Base-by-base conservation (phyloP, 2,329 filamentous ascomycete species). In the Pyricularia sp. region DNA sequence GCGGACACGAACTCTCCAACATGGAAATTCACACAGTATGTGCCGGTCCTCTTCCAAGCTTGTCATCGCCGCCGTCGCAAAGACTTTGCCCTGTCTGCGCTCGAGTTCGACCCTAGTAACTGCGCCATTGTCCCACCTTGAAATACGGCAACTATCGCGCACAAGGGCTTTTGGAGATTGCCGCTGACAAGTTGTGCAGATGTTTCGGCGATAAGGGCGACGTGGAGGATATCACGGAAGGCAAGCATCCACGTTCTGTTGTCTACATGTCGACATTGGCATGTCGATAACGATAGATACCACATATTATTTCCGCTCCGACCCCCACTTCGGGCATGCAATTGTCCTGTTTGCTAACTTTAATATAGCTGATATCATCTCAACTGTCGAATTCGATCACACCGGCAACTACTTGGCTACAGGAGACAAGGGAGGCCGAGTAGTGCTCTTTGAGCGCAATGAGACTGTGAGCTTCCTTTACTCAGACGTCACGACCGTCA, bases 11-110 rank as follows among this genome's bases (percentile, higher is more conserved):
- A 89, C 86, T 90, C 92, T 84, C 94, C 94, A 79, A 98, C 94
- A 83, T 98, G 94, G 94, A 98, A 98, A 87, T 98, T 98, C 84
- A 98, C 94, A 81, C 94, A 98, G 94, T 97, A 92, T 82, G 93
- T 86, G 69, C 66, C 69, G 50, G 17, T 11, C 31, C 64, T 31
- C 14, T 64, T 7, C 26, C 63, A 6, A 23, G 31, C 64, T 17
- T 26, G n/a, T 26, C 28, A 23, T 31, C 14, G 65, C 68, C 33
- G 1, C 36, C 23, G 55, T 64, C 42, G 61, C 63, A 31, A 50
- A n/a, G 42, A 50, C 42, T 61, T 64, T 30, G 14, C 30, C 61
- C 25, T 64, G n/a, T 65, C 36, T 59, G 66, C 42, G 42, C 20
- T 50, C n/a, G 7, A 17, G 20, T 4, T 50, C 20, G 42, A 50